These are phyloP conservation scores for Chernovozyma aurita DNA, from an alignment of 1,139 yeast species.

Conservation along the genomic window DNA sequence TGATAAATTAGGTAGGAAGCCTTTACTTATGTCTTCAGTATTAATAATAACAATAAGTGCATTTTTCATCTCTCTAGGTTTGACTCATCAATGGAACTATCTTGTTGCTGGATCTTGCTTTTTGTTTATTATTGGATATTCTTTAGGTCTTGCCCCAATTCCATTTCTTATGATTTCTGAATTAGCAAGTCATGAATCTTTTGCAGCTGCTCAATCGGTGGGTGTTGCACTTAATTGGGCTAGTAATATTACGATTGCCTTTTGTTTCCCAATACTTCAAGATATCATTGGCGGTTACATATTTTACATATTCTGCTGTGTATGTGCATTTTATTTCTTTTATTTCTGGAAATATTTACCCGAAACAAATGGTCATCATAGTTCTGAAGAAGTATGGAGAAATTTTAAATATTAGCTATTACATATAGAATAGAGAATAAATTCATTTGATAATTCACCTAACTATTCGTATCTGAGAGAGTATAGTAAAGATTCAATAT, in stretches of 20 bases:
- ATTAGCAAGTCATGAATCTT: slow-evolving; percentile 67
- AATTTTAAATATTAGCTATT: slow-evolving; percentile 1
- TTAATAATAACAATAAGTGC: slow-evolving; percentile 61
- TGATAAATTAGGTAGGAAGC: slow-evolving; percentile 61
- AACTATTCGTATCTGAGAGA: no score
- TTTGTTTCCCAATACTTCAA: slow-evolving; percentile 55
- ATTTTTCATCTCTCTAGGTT: slow-evolving; percentile 59
- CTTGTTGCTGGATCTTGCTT: slow-evolving; percentile 61
- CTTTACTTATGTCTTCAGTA: slow-evolving; percentile 58
- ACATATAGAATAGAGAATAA: background rate
- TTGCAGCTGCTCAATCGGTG: slow-evolving; percentile 79
- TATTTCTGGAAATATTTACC: slow-evolving; percentile 24
- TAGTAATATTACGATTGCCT: slow-evolving; percentile 75
- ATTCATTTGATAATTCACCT: no score
- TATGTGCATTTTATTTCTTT: slow-evolving; percentile 18
- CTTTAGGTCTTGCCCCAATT: slow-evolving; percentile 85
- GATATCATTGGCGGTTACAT: slow-evolving; percentile 24
- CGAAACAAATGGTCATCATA: slow-evolving; percentile 28
- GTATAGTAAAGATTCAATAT: no score
- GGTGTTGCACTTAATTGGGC: slow-evolving; percentile 87
- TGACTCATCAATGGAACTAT: slow-evolving; percentile 37
- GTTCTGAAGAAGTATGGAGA: slow-evolving; percentile 28
- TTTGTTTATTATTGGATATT: slow-evolving; percentile 70
- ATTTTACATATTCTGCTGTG: slow-evolving; percentile 24
- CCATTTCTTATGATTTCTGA: slow-evolving; percentile 84